Percentiles rank a stretch among this genome's conserved stretches.
These are phyloP conservation scores for Xylaria sp. DNA, from an alignment of 2,329 filamentous ascomycete genomes.

Conservation along the genomic window DNA sequence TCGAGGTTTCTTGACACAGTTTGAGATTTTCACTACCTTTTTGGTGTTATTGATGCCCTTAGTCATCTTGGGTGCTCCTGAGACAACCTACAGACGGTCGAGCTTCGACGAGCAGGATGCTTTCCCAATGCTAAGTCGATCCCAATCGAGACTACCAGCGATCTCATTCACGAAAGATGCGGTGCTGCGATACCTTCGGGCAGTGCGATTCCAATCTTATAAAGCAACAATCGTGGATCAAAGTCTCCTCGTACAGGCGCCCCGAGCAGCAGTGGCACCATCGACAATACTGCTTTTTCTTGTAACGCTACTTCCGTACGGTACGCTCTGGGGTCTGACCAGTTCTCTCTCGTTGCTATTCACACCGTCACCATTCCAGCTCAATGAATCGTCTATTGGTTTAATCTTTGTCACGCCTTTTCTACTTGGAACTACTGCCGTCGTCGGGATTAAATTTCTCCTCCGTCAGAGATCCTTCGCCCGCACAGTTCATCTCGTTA, in stretches of 20 bases:
- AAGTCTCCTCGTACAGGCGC: slow-evolving; percentile 54
- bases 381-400: slow-evolving; percentile 55
- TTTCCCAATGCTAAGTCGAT: slow-evolving; percentile 23
- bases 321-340: slow-evolving; percentile 59
- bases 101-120: slow-evolving; percentile 39
- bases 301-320: slow-evolving; percentile 57
- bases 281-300: slow-evolving; percentile 59
- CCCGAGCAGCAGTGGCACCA: slow-evolving; percentile 60
- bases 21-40: slow-evolving; percentile 62
- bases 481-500: slow-evolving; percentile 47
- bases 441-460: slow-evolving; percentile 49
- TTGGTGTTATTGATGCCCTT: slow-evolving; percentile 59
- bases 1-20: slow-evolving; percentile 58
- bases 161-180: slow-evolving; percentile 49
- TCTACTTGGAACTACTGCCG: slow-evolving; percentile 51
- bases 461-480: slow-evolving; percentile 49
- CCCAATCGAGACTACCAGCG: slow-evolving; percentile 39
- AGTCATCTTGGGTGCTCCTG: slow-evolving; percentile 60
- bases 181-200: slow-evolving; percentile 51
- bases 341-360: slow-evolving; percentile 60
- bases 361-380: slow-evolving; percentile 54
- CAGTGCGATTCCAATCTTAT: slow-evolving; percentile 55
- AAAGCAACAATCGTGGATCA: slow-evolving; percentile 44
- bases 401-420: slow-evolving; percentile 58
- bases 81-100: slow-evolving; percentile 62